These are phyloP conservation scores for Helicostylum pulchrum DNA, from an alignment of 192 early-diverging fungal genomes.

Conservation along the genomic window DNA sequence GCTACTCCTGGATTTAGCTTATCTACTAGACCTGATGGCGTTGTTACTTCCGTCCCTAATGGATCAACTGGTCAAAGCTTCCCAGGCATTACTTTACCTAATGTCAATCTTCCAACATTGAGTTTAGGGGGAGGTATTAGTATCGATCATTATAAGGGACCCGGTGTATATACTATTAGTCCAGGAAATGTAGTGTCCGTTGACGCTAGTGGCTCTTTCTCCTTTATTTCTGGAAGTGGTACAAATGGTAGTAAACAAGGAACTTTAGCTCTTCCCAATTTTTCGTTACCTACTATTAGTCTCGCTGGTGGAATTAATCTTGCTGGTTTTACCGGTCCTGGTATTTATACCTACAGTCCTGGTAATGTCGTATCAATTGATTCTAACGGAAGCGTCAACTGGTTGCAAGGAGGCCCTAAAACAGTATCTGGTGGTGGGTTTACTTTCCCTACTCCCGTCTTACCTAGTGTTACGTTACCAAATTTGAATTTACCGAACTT, in stretches of 20 bases:
- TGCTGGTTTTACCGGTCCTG: background rate
- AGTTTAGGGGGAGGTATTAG: background rate
- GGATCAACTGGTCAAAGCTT: too few relatives aligned
- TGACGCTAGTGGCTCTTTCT: background rate
- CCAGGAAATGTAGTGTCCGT: background rate
- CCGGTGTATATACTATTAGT: background rate
- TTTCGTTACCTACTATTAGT: background rate
- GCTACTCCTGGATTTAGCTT: background rate
- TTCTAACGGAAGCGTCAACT: background rate
- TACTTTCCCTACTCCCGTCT: background rate
- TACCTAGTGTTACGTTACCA: background rate
- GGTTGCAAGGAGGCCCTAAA: background rate
- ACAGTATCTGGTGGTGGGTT: background rate
- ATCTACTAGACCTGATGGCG: too few relatives aligned
- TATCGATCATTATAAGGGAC: background rate
- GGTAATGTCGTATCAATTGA: background rate
- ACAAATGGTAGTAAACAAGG: background rate
- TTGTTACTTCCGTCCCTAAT: too few relatives aligned
- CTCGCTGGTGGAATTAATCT: background rate
- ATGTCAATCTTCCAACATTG: background rate
- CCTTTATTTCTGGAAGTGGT: background rate
- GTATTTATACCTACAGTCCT: background rate
- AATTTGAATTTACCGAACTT: background rate
- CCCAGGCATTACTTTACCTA: background rate
- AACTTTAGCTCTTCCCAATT: background rate